phyloP scores from a whole-genome alignment of 169 alveolate species.

The Toxoplasma gondii region DNA sequence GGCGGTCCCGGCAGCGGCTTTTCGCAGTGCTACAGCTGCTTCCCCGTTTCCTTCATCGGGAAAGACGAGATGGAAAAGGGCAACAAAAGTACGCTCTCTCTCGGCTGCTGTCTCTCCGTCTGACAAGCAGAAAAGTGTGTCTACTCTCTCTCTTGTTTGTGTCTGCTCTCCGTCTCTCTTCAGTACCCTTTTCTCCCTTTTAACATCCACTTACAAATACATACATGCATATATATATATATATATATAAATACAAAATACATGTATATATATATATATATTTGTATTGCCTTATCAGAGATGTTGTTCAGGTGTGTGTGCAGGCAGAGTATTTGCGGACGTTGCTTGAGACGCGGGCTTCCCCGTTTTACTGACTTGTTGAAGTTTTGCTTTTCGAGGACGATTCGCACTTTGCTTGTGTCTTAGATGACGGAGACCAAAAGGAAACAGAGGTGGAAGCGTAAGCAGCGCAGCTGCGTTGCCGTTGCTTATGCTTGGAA shows the following conservation, averaged over 20 bases:
- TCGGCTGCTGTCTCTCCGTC: background rate
- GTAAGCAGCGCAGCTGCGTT: too few relatives aligned
- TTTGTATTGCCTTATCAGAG: background rate
- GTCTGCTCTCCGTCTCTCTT: background rate
- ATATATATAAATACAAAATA: background rate
- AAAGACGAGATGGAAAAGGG: conserved; percentile 83
- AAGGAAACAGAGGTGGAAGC: too few relatives aligned
- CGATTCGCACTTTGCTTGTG: too few relatives aligned
- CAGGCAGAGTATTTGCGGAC: background rate
- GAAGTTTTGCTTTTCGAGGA: too few relatives aligned
- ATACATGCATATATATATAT: background rate
- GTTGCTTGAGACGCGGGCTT: too few relatives aligned
- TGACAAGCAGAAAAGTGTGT: background rate
- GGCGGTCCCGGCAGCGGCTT: conserved; percentile 26
- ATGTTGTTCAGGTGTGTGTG: background rate
- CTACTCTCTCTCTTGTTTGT: background rate
- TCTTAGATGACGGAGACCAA: too few relatives aligned
- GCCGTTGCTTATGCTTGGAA: too few relatives aligned
- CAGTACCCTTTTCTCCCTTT: background rate
- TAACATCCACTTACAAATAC: background rate
- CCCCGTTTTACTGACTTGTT: too few relatives aligned
- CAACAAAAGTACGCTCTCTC: conserved; percentile 59
- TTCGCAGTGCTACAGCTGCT: conserved; percentile 63
- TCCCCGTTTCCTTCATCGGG: conserved; percentile 79
- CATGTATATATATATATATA: background rate